Conservation (phyloP, 1,139 yeast species). For the Debaryomyces sp. region DNA sequence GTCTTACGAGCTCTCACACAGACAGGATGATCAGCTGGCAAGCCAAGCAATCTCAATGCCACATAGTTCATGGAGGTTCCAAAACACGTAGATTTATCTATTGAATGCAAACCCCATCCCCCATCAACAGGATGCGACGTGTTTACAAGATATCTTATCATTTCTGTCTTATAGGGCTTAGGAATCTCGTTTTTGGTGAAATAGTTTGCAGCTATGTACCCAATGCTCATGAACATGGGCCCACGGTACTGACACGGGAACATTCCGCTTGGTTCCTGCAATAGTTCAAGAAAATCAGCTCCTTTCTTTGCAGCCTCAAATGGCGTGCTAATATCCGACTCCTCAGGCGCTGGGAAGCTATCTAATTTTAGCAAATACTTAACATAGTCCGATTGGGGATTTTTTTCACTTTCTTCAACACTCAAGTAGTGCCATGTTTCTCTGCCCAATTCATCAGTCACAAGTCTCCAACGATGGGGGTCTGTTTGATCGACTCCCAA, state of each 20-base stretch:
- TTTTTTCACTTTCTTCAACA: constrained; percentile 35
- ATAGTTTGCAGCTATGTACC: constrained; percentile 77
- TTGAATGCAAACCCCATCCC: constrained; percentile 98
- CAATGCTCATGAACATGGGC: constrained; percentile 96
- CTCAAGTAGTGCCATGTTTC: constrained; percentile 78
- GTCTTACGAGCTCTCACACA: constrained; percentile 78
- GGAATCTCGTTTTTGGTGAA: constrained; percentile 71
- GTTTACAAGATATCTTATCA: constrained; percentile 83
- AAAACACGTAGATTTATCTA: constrained; percentile 91
- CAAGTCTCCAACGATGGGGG: constrained; percentile 71
- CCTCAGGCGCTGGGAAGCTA: constrained; percentile 47
- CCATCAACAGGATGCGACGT: constrained; percentile 97
- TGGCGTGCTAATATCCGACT: constrained; percentile 41
- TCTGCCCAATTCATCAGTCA: constrained; percentile 71
- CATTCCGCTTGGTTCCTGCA: constrained; percentile 76
- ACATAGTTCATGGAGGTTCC: constrained; percentile 93
- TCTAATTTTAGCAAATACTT: constrained; percentile 55
- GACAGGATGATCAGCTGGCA: constrained; percentile 74
- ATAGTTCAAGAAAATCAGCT: constrained; percentile 63
- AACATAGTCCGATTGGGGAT: constrained; percentile 59
- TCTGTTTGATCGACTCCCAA: constrained; percentile 72
- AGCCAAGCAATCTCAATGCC: constrained; percentile 72
- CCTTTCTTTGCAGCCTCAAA: constrained; percentile 72
- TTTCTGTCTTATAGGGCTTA: constrained; percentile 63
- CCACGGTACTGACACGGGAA: constrained; percentile 96